Conservation (phyloP, 225 moss, liverwort and hornwort genomes). For the Marchantia polymorpha region DNA sequence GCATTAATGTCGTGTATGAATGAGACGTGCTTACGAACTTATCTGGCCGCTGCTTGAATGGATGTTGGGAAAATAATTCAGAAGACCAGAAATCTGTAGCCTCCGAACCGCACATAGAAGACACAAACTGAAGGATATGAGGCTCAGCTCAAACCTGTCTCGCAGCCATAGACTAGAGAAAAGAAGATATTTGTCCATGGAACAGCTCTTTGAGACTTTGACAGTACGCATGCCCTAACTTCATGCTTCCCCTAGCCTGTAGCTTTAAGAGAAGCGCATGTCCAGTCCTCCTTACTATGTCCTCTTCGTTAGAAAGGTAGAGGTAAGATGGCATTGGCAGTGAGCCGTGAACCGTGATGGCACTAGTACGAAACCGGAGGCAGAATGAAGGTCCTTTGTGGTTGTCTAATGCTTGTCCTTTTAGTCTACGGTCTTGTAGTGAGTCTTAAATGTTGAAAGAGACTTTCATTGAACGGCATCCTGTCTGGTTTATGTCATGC, state of each 20-base stretch:
- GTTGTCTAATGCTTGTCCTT: neutral
- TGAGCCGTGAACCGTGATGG: too few relatives aligned
- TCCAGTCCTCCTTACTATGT: neutral
- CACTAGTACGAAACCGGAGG: too few relatives aligned
- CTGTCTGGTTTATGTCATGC: conserved; percentile 14
- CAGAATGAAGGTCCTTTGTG: neutral
- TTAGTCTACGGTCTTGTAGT: neutral
- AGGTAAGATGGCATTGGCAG: neutral
- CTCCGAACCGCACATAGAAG: conserved; percentile 16
- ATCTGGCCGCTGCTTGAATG: neutral
- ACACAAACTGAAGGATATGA: conserved; percentile 9
- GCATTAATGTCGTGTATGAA: neutral
- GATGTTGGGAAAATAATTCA: neutral
- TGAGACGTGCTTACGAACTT: neutral
- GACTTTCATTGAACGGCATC: neutral
- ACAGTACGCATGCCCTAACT: conserved; percentile 19
- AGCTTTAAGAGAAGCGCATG: neutral
- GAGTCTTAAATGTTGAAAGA: too few relatives aligned
- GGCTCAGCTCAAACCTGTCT: neutral
- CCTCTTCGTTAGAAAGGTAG: neutral
- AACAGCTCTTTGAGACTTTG: conserved; percentile 12
- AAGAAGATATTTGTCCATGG: neutral
- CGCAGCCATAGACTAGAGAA: conserved; percentile 13
- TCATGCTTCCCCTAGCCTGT: neutral
- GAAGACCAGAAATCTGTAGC: conserved; percentile 14